phyloP scores from a whole-genome alignment of 2,329 filamentous ascomycete species.

The Aspergillus transmontanensis region DNA sequence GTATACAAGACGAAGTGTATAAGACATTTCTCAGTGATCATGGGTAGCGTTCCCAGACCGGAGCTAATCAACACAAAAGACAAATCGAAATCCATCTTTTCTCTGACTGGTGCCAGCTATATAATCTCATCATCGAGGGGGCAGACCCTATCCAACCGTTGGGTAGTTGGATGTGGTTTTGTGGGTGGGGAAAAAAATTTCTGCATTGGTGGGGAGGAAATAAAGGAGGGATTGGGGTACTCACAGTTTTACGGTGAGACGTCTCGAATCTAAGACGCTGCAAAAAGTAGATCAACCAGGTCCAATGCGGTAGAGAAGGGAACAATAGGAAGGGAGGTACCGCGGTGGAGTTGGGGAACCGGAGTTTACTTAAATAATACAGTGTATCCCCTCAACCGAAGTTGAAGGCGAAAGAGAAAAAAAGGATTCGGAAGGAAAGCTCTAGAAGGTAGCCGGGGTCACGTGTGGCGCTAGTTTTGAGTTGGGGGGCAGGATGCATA shows the following conservation, averaged over 20 bases:
- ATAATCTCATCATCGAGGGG: conserved; percentile 57
- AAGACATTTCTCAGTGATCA: conserved; percentile 32
- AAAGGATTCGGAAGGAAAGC: conserved; percentile 36
- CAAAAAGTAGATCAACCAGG: conserved; percentile 7
- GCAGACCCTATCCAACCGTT: conserved; percentile 9
- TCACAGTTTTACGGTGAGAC: conserved; percentile 7
- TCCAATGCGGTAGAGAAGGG: not conserved
- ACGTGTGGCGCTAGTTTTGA: conserved; percentile 18
- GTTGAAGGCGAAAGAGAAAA: conserved; percentile 15
- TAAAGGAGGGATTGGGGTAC: conserved; percentile 8
- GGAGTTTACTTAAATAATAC: conserved; percentile 1
- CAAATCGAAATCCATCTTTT: conserved; percentile 60
- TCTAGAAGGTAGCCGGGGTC: conserved; percentile 36
- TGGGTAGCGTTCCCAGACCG: conserved; percentile 50
- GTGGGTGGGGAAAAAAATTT: conserved; percentile 1
- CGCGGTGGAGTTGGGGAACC: not conserved
- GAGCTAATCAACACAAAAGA: conserved; percentile 64
- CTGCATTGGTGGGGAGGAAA: conserved; percentile 1
- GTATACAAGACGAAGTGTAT: conserved; percentile 5
- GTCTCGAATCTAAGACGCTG: conserved; percentile 6
- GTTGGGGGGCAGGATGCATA: not conserved
- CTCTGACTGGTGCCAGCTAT: conserved; percentile 69
- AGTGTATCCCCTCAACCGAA: conserved; percentile 5
- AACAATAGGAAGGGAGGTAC: not conserved
- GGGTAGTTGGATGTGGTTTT: conserved; percentile 7